phyloP scores from a whole-genome alignment of 2,329 filamentous ascomycete genomes.

The Pseudofabraea citricarpa region DNA sequence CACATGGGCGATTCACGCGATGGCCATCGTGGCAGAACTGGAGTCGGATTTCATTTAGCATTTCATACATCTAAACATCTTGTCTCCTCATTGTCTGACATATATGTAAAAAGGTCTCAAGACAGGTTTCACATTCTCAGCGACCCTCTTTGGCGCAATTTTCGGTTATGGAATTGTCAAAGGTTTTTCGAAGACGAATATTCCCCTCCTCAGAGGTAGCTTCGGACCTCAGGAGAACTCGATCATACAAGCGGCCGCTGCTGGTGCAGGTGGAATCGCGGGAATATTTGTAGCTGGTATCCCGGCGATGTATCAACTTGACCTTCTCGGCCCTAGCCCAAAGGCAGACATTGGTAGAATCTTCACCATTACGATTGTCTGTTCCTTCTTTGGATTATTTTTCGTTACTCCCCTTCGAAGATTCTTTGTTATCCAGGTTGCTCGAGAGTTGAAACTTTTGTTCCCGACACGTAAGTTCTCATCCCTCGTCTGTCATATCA shows the following conservation, averaged over 20 bases:
- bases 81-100: no score
- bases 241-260: constrained; percentile 55
- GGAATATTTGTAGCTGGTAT: constrained; percentile 55
- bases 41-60: no score
- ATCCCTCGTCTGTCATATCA: no score
- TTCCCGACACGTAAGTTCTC: constrained; percentile 42
- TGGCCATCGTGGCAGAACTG: no score
- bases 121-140: constrained; percentile 45
- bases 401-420: constrained; percentile 59
- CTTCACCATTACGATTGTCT: constrained; percentile 55
- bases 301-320: constrained; percentile 55
- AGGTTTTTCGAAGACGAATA: constrained; percentile 42
- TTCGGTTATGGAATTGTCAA: constrained; percentile 56
- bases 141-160: constrained; percentile 48
- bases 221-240: constrained; percentile 61
- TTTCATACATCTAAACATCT: no score
- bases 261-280: constrained; percentile 52
- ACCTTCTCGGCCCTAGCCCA: constrained; percentile 42
- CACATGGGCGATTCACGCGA: no score
- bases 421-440: constrained; percentile 64
- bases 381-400: constrained; percentile 60
- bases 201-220: constrained; percentile 46
- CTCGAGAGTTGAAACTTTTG: constrained; percentile 52
- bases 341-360: constrained; percentile 52
- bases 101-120: constrained; percentile 35